Evolutionary conservation across 2,329 filamentous ascomycete genomes (phyloP), one percentile per base, ranked within the genome.

Genomic region (Corynespora cassiicola): DNA sequence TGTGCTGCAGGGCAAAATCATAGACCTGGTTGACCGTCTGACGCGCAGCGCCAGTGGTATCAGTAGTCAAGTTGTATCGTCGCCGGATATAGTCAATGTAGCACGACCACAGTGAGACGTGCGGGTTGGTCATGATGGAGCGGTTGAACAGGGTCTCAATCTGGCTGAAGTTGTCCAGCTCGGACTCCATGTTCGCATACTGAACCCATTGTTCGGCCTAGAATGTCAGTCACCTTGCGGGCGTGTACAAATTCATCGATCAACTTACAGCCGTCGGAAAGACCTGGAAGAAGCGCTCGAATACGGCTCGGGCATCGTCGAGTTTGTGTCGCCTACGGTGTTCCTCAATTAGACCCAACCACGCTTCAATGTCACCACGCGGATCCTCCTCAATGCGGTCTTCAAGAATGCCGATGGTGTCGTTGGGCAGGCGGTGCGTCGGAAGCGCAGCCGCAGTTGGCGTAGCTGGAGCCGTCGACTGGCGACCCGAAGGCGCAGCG

Each of bases 11-110:
- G 6, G 95, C 91, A 61, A 96, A 90, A 49, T 97, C 90, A 69
- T 96, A 99, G 3, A 90, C 88, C 49, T 90, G 85, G 14, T 84
- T 86, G 39, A 99, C 86, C 6, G 86, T 87, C 50, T 83, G 80
- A 45, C 94, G 87, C 31, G 90, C 88, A 50, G 84, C 77, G 14
- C 89, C 89, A 23, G 80, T 82, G 1, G 85, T 76, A 63, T 97
- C 94, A 58, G 87, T 84, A 27, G 79, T 90, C 42, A 97, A 75
- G 51, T 95, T 92, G 68, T 96, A 94, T 50, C 89, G 82, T 31
- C 94, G 87, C 36, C 94, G 89, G 47, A 97, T 88, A 66, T 97
- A 96, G 69, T 96, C 90, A 46, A 99, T 82, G 66, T 99, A 99
- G 20, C 90, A 81, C 6, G 87, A 90, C 90, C 91, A 99, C 14